Evolutionary conservation across 2,329 filamentous ascomycete genomes (phyloP), one percentile per base, ranked within the genome.

Genomic region (Colletotrichum ledebouriae): DNA sequence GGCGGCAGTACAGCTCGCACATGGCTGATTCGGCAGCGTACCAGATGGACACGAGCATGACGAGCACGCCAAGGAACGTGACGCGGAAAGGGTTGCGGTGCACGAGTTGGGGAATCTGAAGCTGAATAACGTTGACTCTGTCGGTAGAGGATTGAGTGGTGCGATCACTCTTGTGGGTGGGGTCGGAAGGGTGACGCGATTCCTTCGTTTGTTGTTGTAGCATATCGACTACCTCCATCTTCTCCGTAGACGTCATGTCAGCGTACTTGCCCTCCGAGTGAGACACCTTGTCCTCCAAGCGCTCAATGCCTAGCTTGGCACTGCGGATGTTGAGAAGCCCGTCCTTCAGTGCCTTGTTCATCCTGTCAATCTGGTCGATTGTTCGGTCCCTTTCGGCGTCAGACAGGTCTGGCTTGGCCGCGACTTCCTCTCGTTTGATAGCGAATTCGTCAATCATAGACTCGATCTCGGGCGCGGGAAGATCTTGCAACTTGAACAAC

Each of bases 291-390:
- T 83, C 81, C 73, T 89, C 85, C 6, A 90, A 78, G 10, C 86
- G 81, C 73, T 88, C 86, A 58, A 90, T 89, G 11, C 87, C 87
- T 60, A 84, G 81, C 71, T 86, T 87, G 20, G 86, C 85, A 13
- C 81, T 84, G 46, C 82, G 85, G 37, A 90, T 87, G 20, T 83
- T 82, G 34, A 81, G 76, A 5, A 88, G 77, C 3, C 84, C 85
- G 15, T 83, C 84, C 67, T 81, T 79, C n/a, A 90, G 77, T 0
- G 81, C 79, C 70, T 84, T 85, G 72, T 78, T 84, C 82, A 89
- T 87, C 61, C 84, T 81, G 56, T 82, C 81, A 52, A 82, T 80
- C 12, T 79, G 76, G 37, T 82, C 78, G 12, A 85, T 75, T 55
- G 87, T 82, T 56, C 76, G 80, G 66, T 78, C 76, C 12, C 76